A percentile compares a stretch with the other conserved stretches of the same genome.
Evolutionary conservation across 805 yeast species (phyloP).

Genomic region (Tetrapisispora fleetii): DNA sequence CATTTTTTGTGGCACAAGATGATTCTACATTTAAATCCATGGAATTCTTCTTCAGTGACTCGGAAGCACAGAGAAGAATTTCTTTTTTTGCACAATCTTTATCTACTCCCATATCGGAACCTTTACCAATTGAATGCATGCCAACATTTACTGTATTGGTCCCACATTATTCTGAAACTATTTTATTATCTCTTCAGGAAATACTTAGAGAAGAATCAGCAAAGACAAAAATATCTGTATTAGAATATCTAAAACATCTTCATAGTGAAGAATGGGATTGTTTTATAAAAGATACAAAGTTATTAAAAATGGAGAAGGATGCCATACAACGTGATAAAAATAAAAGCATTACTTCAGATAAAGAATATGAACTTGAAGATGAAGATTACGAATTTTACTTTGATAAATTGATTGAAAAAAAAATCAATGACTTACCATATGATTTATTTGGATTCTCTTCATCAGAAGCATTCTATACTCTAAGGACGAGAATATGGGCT

Average conservation of each 20-base stretch:
- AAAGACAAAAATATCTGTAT: constrained; percentile 53
- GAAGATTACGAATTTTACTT: neutral
- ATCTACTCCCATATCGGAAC: constrained; percentile 76
- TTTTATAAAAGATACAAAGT: constrained; percentile 68
- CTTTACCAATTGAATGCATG: constrained; percentile 55
- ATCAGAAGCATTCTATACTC: constrained; percentile 49
- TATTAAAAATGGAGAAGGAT: constrained; percentile 40
- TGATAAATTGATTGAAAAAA: constrained; percentile 28
- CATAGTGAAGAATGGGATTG: constrained; percentile 72
- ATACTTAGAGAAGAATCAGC: constrained; percentile 59
- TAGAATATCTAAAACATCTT: constrained; percentile 68
- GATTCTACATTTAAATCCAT: constrained; percentile 52
- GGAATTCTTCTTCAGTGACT: constrained; percentile 46
- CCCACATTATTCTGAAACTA: constrained; percentile 83
- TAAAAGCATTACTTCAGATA: neutral
- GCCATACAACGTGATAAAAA: neutral
- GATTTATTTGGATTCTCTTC: constrained; percentile 65
- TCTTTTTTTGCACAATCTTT: constrained; percentile 86
- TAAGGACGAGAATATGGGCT: constrained; percentile 81
- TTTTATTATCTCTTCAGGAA: constrained; percentile 64
- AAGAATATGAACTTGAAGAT: neutral
- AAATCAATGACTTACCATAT: constrained; percentile 55
- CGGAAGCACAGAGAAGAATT: constrained; percentile 75
- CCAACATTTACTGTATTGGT: constrained; percentile 76
- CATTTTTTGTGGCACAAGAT: constrained; percentile 73